Evolutionary conservation across 202 grass and related monocot genomes (phyloP), one percentile per base, ranked within the genome.

Genomic region (Setaria italica): DNA sequence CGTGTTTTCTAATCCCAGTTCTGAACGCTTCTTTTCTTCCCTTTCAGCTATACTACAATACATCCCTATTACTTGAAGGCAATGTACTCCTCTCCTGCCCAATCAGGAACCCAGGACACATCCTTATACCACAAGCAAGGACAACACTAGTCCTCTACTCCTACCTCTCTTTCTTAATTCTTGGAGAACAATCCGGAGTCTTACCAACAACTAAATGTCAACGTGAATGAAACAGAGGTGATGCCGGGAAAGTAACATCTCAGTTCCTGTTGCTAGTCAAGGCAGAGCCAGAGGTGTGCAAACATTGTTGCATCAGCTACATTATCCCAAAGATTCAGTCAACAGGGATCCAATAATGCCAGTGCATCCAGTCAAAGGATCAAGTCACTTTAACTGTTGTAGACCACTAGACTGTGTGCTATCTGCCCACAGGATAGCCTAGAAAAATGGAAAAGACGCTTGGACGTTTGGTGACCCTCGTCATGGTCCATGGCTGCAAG

Each of bases 391-490:
- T 74, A 5, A 74, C 11, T 12, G 66, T 16, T 53, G 33, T 2
- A 21, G 43, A 10, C 43, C 43, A 46, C 43, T 1, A 33, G 64
- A 68, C 29, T 50, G 20, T 0, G 39, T 60, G 41, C 51, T 25
- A 33, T 33, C 45, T 20, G 70, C 85, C 63, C 85, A 70, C 85
- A 41, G 71, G 71, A 82, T 77, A 62, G 72, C 59, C 54, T 87
- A 81, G 85, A 58, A 30, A 49, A 74, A 47, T 9, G 48, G 47
- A 7, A 34, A 64, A 6, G 48, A 50, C 9, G 45, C 11, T 47
- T 47, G 2, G 58, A 33, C 13, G 19, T 43, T 55, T 46, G 7
- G 57, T 46, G 68, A 86, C 58, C 54, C 45, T 80, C 16, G 77
- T 66, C 68, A 57, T 80, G 68, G 77, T 86, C 57, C 59, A 48